Evolutionary conservation across 805 yeast species (phyloP).

Genomic region (Saturnispora halmiae): DNA sequence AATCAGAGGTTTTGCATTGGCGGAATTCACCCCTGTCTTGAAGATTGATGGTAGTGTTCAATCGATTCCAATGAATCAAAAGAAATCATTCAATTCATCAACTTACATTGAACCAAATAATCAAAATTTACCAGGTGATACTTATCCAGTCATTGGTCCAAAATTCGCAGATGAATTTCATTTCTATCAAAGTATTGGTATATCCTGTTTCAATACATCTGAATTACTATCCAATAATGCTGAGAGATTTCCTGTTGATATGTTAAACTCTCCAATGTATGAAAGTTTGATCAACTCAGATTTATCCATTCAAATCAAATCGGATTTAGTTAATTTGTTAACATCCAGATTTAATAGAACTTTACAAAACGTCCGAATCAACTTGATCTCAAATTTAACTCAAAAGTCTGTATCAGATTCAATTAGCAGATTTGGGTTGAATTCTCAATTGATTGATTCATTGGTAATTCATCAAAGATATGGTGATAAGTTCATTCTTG

Average conservation of each 20-base stretch:
- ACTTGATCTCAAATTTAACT: constrained; percentile 32
- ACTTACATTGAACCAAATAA: constrained; percentile 10
- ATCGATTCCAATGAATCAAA: constrained; percentile 30
- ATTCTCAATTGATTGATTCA: constrained; percentile 39
- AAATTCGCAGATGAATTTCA: constrained; percentile 79
- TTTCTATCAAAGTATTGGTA: constrained; percentile 73
- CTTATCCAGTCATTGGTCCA: constrained; percentile 75
- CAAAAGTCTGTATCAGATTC: constrained; percentile 14
- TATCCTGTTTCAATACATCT: constrained; percentile 53
- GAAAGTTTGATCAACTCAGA: constrained; percentile 41
- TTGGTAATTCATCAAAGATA: constrained; percentile 26
- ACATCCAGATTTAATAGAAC: constrained; percentile 73
- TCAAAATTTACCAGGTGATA: constrained; percentile 57
- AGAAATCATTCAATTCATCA: constrained; percentile 16
- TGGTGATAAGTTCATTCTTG: constrained; percentile 28
- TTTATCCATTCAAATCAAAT: constrained; percentile 42
- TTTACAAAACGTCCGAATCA: constrained; percentile 65
- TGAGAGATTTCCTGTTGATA: constrained; percentile 61
- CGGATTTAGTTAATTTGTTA: constrained; percentile 55
- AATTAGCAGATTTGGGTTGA: too few species aligned
- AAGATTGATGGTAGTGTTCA: constrained; percentile 61
- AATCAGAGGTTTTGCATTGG: constrained; percentile 58
- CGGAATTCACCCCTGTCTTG: constrained; percentile 67
- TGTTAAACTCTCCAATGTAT: constrained; percentile 48
- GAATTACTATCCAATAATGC: constrained; percentile 56